Conservation (phyloP, 2,329 filamentous ascomycete genomes). For the Diplodia mutila region DNA sequence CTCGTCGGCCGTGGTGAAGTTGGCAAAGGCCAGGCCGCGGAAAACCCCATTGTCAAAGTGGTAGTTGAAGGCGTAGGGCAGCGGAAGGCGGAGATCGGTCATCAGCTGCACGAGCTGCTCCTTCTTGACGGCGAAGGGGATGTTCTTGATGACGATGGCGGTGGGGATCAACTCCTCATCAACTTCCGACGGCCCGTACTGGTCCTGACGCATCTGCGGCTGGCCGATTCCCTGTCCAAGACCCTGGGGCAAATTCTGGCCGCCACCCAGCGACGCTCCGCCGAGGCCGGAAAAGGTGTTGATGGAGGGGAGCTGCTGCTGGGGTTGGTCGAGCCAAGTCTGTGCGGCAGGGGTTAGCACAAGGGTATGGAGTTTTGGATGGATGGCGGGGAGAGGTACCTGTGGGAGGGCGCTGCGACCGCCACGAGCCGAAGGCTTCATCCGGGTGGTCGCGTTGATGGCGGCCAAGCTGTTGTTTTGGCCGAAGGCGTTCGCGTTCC, state of each 20-base stretch:
- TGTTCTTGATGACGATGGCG: slow-evolving; percentile 99
- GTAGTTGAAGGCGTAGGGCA: slow-evolving; percentile 99
- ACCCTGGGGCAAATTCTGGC: slow-evolving; percentile 17
- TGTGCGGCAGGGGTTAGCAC: slow-evolving; percentile 39
- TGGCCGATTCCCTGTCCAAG: slow-evolving; percentile 21
- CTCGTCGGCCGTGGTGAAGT: slow-evolving; percentile 95
- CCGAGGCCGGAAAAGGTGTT: slow-evolving; percentile 45
- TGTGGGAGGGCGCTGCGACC: slow-evolving; percentile 68
- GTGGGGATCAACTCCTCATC: slow-evolving; percentile 94
- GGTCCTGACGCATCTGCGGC: slow-evolving; percentile 46
- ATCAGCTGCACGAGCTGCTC: slow-evolving; percentile 91
- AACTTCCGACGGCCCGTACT: slow-evolving; percentile 55
- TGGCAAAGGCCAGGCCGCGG: slow-evolving; percentile 92
- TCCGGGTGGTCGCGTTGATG: slow-evolving; percentile 54
- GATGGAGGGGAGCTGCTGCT: slow-evolving; percentile 49
- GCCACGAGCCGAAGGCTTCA: slow-evolving; percentile 60
- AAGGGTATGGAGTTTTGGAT: neutral
- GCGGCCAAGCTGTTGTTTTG: slow-evolving; percentile 68
- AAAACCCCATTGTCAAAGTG: slow-evolving; percentile 99
- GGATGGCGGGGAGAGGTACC: slow-evolving; percentile 57
- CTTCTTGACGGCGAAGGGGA: slow-evolving; percentile 97
- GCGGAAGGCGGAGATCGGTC: slow-evolving; percentile 89
- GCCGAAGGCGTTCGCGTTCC: slow-evolving; percentile 76
- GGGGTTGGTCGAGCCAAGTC: slow-evolving; percentile 66
- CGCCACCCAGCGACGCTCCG: slow-evolving; percentile 34